phyloP scores from a whole-genome alignment of 2,329 filamentous ascomycete species.

The Ophiostoma quercus region DNA sequence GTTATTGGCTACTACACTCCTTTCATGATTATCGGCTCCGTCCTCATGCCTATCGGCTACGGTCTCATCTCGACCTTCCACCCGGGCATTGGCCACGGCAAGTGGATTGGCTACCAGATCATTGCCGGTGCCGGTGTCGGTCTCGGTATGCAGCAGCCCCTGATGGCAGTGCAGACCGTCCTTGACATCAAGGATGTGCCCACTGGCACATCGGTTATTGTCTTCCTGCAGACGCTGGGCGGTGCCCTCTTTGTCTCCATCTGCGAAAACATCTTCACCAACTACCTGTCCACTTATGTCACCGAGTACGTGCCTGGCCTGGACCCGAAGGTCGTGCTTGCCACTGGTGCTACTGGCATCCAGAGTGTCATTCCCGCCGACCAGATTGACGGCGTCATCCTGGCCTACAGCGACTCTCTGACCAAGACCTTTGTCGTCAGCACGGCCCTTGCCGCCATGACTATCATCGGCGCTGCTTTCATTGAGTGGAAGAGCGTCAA shows the following conservation, averaged over 20 bases:
- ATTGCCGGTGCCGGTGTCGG: conserved; percentile 40
- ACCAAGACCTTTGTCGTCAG: conserved; percentile 33
- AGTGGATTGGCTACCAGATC: conserved; percentile 45
- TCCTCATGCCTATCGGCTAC: conserved; percentile 41
- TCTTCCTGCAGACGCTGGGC: conserved; percentile 37
- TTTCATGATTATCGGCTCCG: conserved; percentile 36
- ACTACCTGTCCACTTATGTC: conserved; percentile 35
- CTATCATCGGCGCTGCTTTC: conserved; percentile 33
- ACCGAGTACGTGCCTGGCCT: conserved; percentile 30
- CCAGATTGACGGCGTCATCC: conserved; percentile 23
- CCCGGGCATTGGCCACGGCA: conserved; percentile 40
- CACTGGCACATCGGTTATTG: conserved; percentile 38
- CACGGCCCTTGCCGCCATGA: conserved; percentile 37
- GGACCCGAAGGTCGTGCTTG: conserved; percentile 28
- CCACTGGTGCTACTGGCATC: conserved; percentile 30
- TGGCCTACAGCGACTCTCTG: conserved; percentile 36
- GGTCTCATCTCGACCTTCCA: conserved; percentile 52
- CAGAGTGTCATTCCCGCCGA: conserved; percentile 23
- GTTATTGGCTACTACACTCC: conserved; percentile 38
- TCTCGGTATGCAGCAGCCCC: conserved; percentile 38
- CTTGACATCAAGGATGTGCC: conserved; percentile 39
- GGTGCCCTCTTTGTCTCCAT: conserved; percentile 39
- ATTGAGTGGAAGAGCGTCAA: conserved; percentile 46
- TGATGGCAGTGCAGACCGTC: conserved; percentile 41
- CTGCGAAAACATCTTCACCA: conserved; percentile 41